phyloP scores from a whole-genome alignment of 495 filamentous ascomycete species.

The Trypethelium eluteriae region DNA sequence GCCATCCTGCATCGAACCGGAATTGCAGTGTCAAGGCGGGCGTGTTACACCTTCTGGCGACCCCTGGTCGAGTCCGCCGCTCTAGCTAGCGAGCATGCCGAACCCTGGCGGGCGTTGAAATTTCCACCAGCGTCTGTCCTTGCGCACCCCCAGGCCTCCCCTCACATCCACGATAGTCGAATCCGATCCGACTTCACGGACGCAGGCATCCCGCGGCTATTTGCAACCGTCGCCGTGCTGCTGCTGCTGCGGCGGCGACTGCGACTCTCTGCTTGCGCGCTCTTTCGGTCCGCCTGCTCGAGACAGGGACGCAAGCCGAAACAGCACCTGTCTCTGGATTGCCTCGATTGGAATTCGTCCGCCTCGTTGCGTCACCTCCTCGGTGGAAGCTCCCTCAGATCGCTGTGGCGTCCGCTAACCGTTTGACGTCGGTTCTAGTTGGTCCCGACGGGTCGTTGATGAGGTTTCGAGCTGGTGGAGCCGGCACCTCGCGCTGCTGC shows the following conservation, averaged over 20 bases:
- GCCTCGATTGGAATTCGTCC: not conserved
- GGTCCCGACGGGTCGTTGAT: not conserved
- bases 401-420: conserved; percentile 1
- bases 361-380: conserved; percentile 3
- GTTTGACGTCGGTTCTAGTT: not conserved
- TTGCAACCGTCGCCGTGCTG: not conserved
- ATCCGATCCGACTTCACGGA: conserved; percentile 10
- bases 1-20: conserved; percentile 11
- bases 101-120: conserved; percentile 9
- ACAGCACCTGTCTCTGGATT: conserved; percentile 4
- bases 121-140: not conserved
- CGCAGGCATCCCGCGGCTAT: conserved; percentile 11
- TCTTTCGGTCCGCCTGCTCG: not conserved
- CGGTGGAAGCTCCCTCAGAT: not conserved
- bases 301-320: not conserved
- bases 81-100: not conserved
- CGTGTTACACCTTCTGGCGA: conserved; percentile 5
- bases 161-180: conserved; percentile 10
- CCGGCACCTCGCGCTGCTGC: not conserved
- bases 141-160: not conserved
- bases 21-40: conserved; percentile 11
- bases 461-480: not conserved
- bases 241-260: too few species aligned
- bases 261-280: too few species aligned
- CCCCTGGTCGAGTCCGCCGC: conserved; percentile 8